Base-by-base conservation (phyloP, 2,329 filamentous ascomycete genomes). In the Botrytis cinerea region DNA sequence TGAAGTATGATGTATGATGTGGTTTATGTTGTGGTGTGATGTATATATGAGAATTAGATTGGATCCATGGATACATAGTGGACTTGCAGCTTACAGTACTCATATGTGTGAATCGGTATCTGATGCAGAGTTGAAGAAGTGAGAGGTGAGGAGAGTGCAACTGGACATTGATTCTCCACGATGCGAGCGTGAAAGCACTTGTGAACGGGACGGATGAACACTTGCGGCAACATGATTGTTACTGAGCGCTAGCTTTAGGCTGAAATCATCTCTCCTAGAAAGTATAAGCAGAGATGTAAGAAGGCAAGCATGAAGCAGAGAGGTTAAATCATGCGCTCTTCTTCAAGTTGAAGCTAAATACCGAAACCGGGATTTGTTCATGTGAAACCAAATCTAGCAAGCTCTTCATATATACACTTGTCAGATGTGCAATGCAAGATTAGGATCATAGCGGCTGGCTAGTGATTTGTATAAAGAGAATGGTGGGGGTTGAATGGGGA, bases 401-500 rank as follows among this genome's bases (percentile, higher is more conserved):
- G 25, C 28, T 67, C 10, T 38, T 2, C 28, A 9, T 25, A 25
- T 9, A 32, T 22, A 12, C 10, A 1, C 1, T 25, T 12, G 5
- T 38, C 32, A 35, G 20, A 14, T 38, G 57, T 38, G 18, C 32
- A 14, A 60, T 60, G 14, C 22, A 22, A 12, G 0, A 1, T 6
- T 14, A 4, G 2, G 25, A 4, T 14, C 25, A 54, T 25, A 51
- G 2, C 25, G 25, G 25, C 48, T n/a, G 2, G 2, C 25, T 38
- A 38, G 38, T 38, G 12, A 54, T 54, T 6, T 54, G 5, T 7
- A 16, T 8, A 6, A 5, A 25, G 48, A 3, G 48, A 54, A 12
- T n/a, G 2, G 25, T n/a, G 25, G 16, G 12, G 25, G 1, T n/a
- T 16, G 12, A n/a, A n/a, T 6, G n/a, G 25, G 0, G 25, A 16